Conservation (phyloP, 2,329 filamentous ascomycete species). For the Penicillium sp. region DNA sequence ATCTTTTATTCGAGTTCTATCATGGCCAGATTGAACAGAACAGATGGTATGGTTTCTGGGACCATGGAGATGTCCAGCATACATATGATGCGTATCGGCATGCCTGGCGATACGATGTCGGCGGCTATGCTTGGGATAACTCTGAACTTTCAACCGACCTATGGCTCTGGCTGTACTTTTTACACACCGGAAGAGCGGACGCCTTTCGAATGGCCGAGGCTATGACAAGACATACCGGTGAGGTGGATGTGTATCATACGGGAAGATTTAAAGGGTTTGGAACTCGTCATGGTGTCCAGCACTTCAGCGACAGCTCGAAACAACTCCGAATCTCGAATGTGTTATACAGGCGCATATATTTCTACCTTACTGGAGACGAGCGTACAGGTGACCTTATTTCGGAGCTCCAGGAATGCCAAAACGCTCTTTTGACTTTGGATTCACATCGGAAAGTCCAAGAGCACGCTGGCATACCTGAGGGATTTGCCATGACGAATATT, state of each 20-base stretch:
- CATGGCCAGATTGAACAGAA: constrained; percentile 56
- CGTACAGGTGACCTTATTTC: constrained; percentile 17
- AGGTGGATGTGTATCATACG: constrained; percentile 63
- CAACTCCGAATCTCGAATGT: constrained; percentile 58
- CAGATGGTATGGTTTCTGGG: constrained; percentile 64
- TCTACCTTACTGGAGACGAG: constrained; percentile 18
- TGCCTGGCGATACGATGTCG: constrained; percentile 63
- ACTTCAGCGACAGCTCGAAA: constrained; percentile 62
- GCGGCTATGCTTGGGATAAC: constrained; percentile 66
- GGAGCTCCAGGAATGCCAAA: constrained; percentile 16
- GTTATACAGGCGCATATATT: constrained; percentile 17
- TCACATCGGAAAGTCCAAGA: constrained; percentile 18
- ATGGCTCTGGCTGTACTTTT: constrained; percentile 64
- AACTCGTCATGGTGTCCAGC: constrained; percentile 63
- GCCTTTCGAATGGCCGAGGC: constrained; percentile 62
- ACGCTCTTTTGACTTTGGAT: constrained; percentile 12
- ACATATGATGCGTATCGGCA: constrained; percentile 61
- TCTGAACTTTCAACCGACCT: constrained; percentile 63
- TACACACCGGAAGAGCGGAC: constrained; percentile 58
- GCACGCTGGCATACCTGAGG: constrained; percentile 11
- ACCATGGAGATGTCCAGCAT: constrained; percentile 64
- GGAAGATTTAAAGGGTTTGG: constrained; percentile 61
- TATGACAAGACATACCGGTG: constrained; percentile 58
- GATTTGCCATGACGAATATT: constrained; percentile 19
- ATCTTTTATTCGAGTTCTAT: constrained; percentile 60